These are phyloP conservation scores for Phellinidium pouzarii DNA, from an alignment of 1,284 basidiomycete species.

Conservation along the genomic window DNA sequence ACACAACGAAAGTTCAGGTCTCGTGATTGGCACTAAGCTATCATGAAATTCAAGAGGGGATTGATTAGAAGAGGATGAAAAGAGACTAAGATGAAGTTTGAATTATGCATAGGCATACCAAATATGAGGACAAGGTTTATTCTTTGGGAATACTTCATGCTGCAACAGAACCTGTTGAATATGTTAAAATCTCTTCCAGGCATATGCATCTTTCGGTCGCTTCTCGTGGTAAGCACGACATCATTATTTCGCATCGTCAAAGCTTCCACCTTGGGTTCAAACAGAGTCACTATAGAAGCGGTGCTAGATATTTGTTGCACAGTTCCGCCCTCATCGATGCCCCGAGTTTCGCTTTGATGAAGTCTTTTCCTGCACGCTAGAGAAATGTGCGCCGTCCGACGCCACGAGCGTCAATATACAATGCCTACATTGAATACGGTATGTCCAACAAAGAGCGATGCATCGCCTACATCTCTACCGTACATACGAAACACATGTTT, in stretches of 20 bases:
- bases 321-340: slow-evolving; percentile 5
- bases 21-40: too few relatives aligned
- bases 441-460: slow-evolving; percentile 33
- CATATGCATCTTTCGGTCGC: too few relatives aligned
- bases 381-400: slow-evolving; percentile 36
- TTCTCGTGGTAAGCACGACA: background rate
- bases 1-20: too few relatives aligned
- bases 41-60: too few relatives aligned
- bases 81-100: too few relatives aligned
- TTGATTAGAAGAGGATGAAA: too few relatives aligned
- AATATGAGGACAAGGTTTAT: too few relatives aligned
- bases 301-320: background rate
- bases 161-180: too few relatives aligned
- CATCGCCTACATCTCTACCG: slow-evolving; percentile 35
- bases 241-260: background rate
- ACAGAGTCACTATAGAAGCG: background rate
- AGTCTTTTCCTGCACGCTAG: slow-evolving; percentile 27
- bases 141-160: too few relatives aligned
- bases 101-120: too few relatives aligned
- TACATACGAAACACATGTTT: slow-evolving; percentile 30
- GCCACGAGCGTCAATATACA: slow-evolving; percentile 39
- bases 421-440: slow-evolving; percentile 36
- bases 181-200: too few relatives aligned
- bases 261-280: background rate
- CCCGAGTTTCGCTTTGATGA: slow-evolving; percentile 25